Base-by-base conservation (phyloP, 768 basidiomycete species). In the Chiua virens region DNA sequence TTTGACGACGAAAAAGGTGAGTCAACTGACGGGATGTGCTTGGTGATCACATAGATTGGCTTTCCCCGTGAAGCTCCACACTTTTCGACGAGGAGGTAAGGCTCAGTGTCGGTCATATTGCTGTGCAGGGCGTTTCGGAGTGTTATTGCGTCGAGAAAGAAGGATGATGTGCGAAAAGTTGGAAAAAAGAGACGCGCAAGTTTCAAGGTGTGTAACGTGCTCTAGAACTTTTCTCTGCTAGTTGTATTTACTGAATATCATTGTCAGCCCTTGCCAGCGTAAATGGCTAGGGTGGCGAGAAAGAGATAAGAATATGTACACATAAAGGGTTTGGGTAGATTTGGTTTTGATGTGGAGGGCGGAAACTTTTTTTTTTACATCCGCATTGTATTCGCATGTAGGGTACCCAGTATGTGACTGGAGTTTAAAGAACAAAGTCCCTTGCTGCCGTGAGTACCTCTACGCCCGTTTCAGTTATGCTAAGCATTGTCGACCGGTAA, bases 401-500 rank as follows among this genome's bases (percentile, higher is more conserved):
- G 55, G 49, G 48, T 57, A 53, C 53, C 32, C 50, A 48, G 55
- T 54, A 58, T 56, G 47, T 54, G 53, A 51, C 17, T 28, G 41
- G 53, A 39, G 32, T 34, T 57, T 47, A 71, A 30, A 69, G 56
- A 47, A 57, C 52, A 53, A 57, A 55, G 55, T 57, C 55, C 55
- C 66, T 65, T 25, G 78, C 79, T 28, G 81, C 85, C 5, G 94
- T 96, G 25, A 98, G 76, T 55, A 94, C 77, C 67, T 98, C 94
- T 28, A 87, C 87, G 4, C 94, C 94, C 20, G 83, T 87, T 60
- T 94, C 93, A 25, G 94, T 97, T 61, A 98, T 86, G 47, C 94
- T 97, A 34, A 34, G 15, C 17, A 63, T 43, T 34, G 42, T 38
- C 30, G 49, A 17, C 28, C 36, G 30, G 51, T 66, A 43, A 73